These are phyloP conservation scores for Asparagopsis taxiformis DNA, from an alignment of 31 red algal genomes.

Conservation along the genomic window DNA sequence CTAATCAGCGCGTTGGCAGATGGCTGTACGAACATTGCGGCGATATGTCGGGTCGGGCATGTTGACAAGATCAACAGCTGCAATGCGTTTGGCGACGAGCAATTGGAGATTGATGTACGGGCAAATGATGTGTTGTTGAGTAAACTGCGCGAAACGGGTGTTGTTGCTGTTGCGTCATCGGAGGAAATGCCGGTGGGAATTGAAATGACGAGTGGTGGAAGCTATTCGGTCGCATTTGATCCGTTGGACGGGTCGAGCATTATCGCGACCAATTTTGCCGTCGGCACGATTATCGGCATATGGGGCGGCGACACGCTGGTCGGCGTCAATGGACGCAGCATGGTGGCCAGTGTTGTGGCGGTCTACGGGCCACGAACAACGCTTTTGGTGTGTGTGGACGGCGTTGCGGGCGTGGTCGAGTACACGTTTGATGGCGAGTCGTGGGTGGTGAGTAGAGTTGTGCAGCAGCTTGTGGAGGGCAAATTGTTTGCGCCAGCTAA, in stretches of 20 bases:
- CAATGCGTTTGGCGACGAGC: conserved; percentile 89
- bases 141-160: conserved; percentile 27
- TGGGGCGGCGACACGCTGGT: conserved; percentile 45
- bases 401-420: conserved; percentile 13
- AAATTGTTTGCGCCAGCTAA: conserved; percentile 93
- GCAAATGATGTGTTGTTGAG: conserved; percentile 73
- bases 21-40: no score
- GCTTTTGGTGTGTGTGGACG: conserved; percentile 36
- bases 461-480: conserved; percentile 29
- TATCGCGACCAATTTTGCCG: conserved; percentile 75
- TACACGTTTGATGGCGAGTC: conserved; percentile 19
- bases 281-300: conserved; percentile 89
- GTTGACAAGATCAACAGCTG: conserved; percentile 7
- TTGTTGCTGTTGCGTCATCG: conserved; percentile 66
- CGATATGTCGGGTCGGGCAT: no score
- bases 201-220: conserved; percentile 18
- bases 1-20: no score
- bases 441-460: conserved; percentile 26
- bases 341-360: conserved; percentile 49
- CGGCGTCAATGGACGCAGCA: conserved; percentile 48
- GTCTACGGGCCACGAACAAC: conserved; percentile 88
- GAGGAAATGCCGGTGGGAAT: conserved; percentile 73
- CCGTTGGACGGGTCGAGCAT: conserved; percentile 90
- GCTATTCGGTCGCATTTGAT: conserved; percentile 77
- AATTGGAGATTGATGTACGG: conserved; percentile 70